These are phyloP conservation scores for Podospora sp. DNA, from an alignment of 495 filamentous ascomycete genomes.

Conservation along the genomic window DNA sequence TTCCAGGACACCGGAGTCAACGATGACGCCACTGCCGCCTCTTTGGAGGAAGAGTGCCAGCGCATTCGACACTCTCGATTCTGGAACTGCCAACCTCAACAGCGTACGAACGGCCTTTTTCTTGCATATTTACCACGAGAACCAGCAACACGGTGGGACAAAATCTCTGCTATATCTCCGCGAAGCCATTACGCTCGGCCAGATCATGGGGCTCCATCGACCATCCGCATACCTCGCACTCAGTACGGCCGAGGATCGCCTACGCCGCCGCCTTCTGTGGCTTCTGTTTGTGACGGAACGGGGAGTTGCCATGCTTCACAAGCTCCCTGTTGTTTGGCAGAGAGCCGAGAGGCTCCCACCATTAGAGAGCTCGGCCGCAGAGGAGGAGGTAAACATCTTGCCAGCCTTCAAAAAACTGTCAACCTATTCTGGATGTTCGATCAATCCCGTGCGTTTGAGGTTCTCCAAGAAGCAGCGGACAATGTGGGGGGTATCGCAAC, in stretches of 20 bases:
- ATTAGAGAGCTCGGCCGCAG: slow-evolving; percentile 25
- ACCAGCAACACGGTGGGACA: slow-evolving; percentile 43
- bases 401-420: slow-evolving; percentile 50
- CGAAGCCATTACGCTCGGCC: slow-evolving; percentile 49
- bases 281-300: slow-evolving; percentile 52
- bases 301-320: slow-evolving; percentile 50
- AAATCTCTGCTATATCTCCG: slow-evolving; percentile 46
- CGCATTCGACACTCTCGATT: slow-evolving; percentile 18
- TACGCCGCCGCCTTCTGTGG: slow-evolving; percentile 48
- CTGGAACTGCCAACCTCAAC: slow-evolving; percentile 29
- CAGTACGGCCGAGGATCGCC: slow-evolving; percentile 35
- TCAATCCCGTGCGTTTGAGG: slow-evolving; percentile 42
- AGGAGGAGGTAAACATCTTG: slow-evolving; percentile 40
- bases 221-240: slow-evolving; percentile 39
- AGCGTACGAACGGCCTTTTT: slow-evolving; percentile 48
- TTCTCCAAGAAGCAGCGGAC: slow-evolving; percentile 41
- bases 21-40: slow-evolving; percentile 30
- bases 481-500: slow-evolving; percentile 11
- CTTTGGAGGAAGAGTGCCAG: slow-evolving; percentile 32
- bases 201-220: slow-evolving; percentile 49
- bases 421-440: slow-evolving; percentile 48
- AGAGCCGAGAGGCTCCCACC: slow-evolving; percentile 39
- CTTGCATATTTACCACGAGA: slow-evolving; percentile 51
- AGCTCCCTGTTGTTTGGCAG: slow-evolving; percentile 44
- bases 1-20: slow-evolving; percentile 31